phyloP scores from a whole-genome alignment of 116 monocot species.

The Trichopus zeylanicus region DNA sequence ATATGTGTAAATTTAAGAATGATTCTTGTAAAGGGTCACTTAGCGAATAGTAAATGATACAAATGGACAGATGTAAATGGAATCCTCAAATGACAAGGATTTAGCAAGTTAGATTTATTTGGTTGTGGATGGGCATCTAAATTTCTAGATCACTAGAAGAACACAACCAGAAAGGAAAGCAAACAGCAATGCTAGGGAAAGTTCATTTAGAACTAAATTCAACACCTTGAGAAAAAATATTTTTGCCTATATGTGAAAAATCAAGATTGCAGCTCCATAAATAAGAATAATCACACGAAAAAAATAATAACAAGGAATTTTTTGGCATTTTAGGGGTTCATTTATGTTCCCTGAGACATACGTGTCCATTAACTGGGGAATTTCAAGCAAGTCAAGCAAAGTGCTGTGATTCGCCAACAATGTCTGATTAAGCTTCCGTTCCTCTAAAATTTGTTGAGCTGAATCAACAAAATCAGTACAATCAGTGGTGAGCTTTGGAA shows the following conservation, averaged over 20 bases:
- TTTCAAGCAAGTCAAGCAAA: slow-evolving; percentile 93
- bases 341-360: slow-evolving; percentile 40
- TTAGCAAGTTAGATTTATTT: background rate
- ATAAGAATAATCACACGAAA: too few relatives aligned
- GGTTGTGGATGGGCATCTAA: too few relatives aligned
- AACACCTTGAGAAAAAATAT: too few relatives aligned
- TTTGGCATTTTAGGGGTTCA: too few relatives aligned
- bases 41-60: too few relatives aligned
- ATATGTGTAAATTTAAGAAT: background rate
- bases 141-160: too few relatives aligned
- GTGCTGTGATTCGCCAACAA: slow-evolving; percentile 86
- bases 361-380: slow-evolving; percentile 99
- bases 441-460: slow-evolving; percentile 88
- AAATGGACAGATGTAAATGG: background rate
- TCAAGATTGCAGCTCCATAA: too few relatives aligned
- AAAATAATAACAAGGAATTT: too few relatives aligned
- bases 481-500: slow-evolving; percentile 83
- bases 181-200: too few relatives aligned
- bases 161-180: background rate
- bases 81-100: background rate
- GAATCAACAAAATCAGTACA: slow-evolving; percentile 90
- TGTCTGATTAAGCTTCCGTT: slow-evolving; percentile 83
- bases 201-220: too few relatives aligned
- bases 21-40: background rate
- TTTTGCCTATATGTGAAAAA: too few relatives aligned